Evolutionary conservation across 2,329 filamentous ascomycete species (phyloP).

Genomic region (Aspergillus niger): DNA sequence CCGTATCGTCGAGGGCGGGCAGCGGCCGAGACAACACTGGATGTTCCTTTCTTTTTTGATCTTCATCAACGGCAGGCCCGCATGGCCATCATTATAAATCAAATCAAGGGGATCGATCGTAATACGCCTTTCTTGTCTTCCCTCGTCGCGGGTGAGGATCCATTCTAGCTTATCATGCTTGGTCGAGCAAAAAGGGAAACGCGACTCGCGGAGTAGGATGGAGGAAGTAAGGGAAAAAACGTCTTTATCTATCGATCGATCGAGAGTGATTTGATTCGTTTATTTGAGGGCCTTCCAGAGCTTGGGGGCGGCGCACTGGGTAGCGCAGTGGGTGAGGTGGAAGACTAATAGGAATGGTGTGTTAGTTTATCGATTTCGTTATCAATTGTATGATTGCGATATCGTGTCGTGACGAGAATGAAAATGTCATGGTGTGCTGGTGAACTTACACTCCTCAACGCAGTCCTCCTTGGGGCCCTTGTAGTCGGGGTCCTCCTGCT

Average conservation of each 20-base stretch:
- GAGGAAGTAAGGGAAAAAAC: slow-evolving; percentile 15
- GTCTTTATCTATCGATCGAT: no score
- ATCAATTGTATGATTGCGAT: not conserved
- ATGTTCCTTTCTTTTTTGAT: no score
- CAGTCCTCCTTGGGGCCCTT: slow-evolving; percentile 86
- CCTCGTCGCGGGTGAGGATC: no score
- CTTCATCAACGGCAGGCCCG: no score
- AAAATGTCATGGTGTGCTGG: not conserved
- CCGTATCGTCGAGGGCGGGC: no score
- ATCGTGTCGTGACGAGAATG: not conserved
- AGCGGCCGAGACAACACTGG: no score
- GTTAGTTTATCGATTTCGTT: slow-evolving; percentile 16
- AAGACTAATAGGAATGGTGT: slow-evolving; percentile 68
- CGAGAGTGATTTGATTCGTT: slow-evolving; percentile 37
- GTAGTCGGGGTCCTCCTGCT: slow-evolving; percentile 68
- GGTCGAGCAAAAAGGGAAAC: no score
- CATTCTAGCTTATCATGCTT: no score
- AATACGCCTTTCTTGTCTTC: no score
- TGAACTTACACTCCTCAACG: slow-evolving; percentile 92
- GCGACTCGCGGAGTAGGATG: not conserved
- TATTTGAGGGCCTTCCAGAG: slow-evolving; percentile 93
- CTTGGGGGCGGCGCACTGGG: slow-evolving; percentile 90
- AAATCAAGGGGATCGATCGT: no score
- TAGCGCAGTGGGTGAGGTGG: slow-evolving; percentile 96
- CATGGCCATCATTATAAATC: no score